These are phyloP conservation scores for Lomentospora prolificans DNA, from an alignment of 2,329 filamentous ascomycete species.

Conservation along the genomic window DNA sequence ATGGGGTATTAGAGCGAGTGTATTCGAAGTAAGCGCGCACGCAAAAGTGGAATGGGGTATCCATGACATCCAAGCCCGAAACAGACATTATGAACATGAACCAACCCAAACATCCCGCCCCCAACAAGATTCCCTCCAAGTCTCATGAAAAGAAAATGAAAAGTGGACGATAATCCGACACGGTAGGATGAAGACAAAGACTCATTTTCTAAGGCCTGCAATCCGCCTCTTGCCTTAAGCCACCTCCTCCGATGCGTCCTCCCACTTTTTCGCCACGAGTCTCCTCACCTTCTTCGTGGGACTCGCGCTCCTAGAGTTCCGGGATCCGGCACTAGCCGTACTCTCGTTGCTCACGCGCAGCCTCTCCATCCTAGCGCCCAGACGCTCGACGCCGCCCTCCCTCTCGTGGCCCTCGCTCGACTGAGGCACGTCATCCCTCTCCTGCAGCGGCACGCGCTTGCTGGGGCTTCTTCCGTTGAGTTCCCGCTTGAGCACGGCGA, in stretches of 20 bases:
- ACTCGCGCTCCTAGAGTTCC: constrained; percentile 26
- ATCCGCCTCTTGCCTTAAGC: too few species aligned
- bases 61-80: neutral
- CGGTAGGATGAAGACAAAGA: too few species aligned
- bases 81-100: neutral
- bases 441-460: constrained; percentile 45
- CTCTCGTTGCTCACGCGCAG: constrained; percentile 35
- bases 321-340: constrained; percentile 13
- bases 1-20: too few species aligned
- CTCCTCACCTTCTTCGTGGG: constrained; percentile 43
- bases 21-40: neutral
- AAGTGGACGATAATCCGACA: neutral
- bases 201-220: too few species aligned
- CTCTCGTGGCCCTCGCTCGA: neutral
- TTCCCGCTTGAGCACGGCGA: constrained; percentile 57
- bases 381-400: constrained; percentile 6
- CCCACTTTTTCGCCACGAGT: constrained; percentile 38
- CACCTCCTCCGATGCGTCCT: constrained; percentile 28
- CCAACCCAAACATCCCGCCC: neutral
- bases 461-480: constrained; percentile 52
- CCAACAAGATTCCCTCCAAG: neutral
- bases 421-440: constrained; percentile 36
- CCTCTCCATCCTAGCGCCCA: constrained; percentile 39
- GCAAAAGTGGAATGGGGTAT: constrained; percentile 5
- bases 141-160: neutral